phyloP scores from a whole-genome alignment of 2,329 filamentous ascomycete species.

The Capronia epimyces region DNA sequence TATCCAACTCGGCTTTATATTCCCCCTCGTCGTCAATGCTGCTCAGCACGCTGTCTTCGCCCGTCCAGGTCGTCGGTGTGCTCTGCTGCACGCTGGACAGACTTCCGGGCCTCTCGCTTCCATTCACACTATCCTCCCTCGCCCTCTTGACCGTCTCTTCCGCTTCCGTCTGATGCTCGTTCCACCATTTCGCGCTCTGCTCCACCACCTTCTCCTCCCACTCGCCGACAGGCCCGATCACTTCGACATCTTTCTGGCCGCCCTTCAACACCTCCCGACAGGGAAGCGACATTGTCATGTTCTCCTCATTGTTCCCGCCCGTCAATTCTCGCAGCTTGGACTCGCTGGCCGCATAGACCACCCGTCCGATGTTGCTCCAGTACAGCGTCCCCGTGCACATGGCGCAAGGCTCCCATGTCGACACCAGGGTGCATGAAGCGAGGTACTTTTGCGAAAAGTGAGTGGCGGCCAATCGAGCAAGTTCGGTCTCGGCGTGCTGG shows the following conservation, averaged over 20 bases:
- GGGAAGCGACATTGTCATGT: constrained; percentile 49
- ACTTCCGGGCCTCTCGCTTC: constrained; percentile 19
- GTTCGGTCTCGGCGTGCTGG: constrained; percentile 49
- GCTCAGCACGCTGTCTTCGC: constrained; percentile 27
- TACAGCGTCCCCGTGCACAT: constrained; percentile 49
- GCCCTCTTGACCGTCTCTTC: background rate
- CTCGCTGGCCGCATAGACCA: constrained; percentile 50
- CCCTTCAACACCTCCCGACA: constrained; percentile 45
- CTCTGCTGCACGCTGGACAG: constrained; percentile 19
- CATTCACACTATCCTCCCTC: constrained; percentile 23
- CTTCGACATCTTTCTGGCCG: constrained; percentile 48
- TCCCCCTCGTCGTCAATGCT: constrained; percentile 29
- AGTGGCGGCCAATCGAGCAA: constrained; percentile 46
- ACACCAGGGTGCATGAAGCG: constrained; percentile 47
- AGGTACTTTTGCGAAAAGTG: constrained; percentile 48
- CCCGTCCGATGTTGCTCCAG: constrained; percentile 51
- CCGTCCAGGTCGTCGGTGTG: constrained; percentile 25
- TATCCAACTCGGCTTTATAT: constrained; percentile 29
- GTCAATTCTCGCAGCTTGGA: constrained; percentile 43
- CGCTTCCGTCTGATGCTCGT: constrained; percentile 17
- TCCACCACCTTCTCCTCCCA: constrained; percentile 44
- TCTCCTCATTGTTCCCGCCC: constrained; percentile 47
- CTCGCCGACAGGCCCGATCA: constrained; percentile 45
- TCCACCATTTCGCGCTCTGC: constrained; percentile 46
- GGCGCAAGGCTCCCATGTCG: constrained; percentile 53